Evolutionary conservation across 1,139 yeast genomes (phyloP).

Genomic region (Yamadazyma diospyri): DNA sequence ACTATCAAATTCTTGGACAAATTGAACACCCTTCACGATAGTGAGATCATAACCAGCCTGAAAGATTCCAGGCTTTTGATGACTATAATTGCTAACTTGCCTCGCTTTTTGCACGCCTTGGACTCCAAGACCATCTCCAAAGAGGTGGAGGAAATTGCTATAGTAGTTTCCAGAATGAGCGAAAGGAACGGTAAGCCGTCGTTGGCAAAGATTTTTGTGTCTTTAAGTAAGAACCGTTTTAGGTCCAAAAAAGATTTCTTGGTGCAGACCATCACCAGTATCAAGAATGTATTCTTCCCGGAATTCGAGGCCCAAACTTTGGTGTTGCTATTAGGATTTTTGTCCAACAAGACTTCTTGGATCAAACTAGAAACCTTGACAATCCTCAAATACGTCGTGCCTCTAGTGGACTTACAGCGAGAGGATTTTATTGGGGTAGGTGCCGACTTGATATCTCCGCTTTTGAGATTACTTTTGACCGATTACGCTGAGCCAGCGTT

Average conservation of each 20-base stretch:
- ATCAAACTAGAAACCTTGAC: conserved; percentile 77
- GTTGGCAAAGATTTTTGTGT: conserved; percentile 68
- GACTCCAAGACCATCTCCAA: conserved; percentile 50
- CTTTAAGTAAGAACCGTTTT: conserved; percentile 74
- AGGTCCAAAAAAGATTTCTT: conserved; percentile 86
- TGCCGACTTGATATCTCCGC: conserved; percentile 90
- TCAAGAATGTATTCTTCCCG: conserved; percentile 69
- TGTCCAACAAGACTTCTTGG: conserved; percentile 77
- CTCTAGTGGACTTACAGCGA: conserved; percentile 69
- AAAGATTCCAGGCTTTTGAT: conserved; percentile 66
- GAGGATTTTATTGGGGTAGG: conserved; percentile 89
- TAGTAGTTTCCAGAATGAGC: conserved; percentile 58
- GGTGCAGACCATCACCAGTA: conserved; percentile 70
- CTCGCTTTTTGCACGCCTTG: conserved; percentile 78
- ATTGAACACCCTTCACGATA: conserved; percentile 62
- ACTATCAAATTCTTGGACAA: conserved; percentile 72
- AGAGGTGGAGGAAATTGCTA: conserved; percentile 59
- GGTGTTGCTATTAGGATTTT: conserved; percentile 70
- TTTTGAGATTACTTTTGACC: conserved; percentile 75
- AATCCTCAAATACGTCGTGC: conserved; percentile 68
- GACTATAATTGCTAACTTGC: conserved; percentile 75
- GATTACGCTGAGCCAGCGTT: conserved; percentile 87
- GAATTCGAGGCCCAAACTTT: conserved; percentile 71
- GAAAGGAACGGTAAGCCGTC: conserved; percentile 54
- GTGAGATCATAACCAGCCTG: conserved; percentile 69